phyloP scores from a whole-genome alignment of 176 grass and related monocot species.

The Aegilops speltoides region DNA sequence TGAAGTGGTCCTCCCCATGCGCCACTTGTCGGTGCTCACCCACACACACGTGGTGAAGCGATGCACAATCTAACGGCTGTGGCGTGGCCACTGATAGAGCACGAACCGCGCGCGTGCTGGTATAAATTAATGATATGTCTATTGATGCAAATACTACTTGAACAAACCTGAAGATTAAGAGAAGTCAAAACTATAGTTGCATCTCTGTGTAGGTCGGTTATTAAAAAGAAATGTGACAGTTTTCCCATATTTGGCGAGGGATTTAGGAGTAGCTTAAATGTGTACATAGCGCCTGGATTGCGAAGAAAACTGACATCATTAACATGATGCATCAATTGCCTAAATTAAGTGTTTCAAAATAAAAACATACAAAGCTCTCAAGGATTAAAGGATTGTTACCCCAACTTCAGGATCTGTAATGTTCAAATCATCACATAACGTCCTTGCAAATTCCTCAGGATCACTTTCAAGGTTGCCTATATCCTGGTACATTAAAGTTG shows the following conservation, averaged over 20 bases:
- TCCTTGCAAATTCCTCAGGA: constrained; percentile 93
- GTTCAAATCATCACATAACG: constrained; percentile 81
- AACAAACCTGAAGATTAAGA: not conserved
- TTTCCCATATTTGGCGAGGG: not conserved
- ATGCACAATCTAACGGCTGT: not conserved
- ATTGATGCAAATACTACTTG: not conserved
- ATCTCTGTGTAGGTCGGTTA: not conserved
- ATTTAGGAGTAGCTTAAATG: not conserved
- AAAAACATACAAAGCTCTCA: not conserved
- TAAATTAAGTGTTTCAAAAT: not conserved
- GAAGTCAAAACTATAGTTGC: not conserved
- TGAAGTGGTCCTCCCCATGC: too few relatives aligned
- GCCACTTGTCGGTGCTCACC: too few relatives aligned
- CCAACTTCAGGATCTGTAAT: constrained; percentile 91
- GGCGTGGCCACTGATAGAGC: not conserved
- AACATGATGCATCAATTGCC: not conserved
- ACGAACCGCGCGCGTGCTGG: not conserved
- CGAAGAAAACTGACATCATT: not conserved
- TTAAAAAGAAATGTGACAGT: not conserved
- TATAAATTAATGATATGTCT: not conserved
- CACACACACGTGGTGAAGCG: not conserved
- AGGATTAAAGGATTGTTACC: constrained; percentile 36
- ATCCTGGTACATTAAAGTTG: constrained; percentile 50
- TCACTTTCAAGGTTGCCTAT: constrained; percentile 90
- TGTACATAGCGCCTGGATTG: not conserved